Conservation (phyloP, 495 filamentous ascomycete species). For the Lasiosphaeriaceae sp. region DNA sequence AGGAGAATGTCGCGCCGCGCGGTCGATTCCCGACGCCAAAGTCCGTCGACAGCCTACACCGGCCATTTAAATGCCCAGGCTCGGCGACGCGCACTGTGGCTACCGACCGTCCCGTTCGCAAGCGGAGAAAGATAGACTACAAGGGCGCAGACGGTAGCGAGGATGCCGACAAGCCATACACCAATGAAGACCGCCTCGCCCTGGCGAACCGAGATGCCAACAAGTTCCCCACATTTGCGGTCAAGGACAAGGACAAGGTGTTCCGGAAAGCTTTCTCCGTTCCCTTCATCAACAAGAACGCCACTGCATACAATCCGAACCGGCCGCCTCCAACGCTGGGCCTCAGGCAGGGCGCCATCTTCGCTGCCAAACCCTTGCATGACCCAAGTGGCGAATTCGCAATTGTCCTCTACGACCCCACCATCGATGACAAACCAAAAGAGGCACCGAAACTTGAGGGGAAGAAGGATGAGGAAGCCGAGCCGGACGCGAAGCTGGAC, state of each 20-base stretch:
- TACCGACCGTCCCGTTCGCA: conserved; percentile 80
- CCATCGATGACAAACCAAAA: conserved; percentile 76
- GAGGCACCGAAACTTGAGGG: conserved; percentile 48
- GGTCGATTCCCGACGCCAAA: conserved; percentile 41
- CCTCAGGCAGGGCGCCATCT: conserved; percentile 75
- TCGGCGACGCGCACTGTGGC: conserved; percentile 64
- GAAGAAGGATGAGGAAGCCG: conserved; percentile 47
- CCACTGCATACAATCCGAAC: conserved; percentile 65
- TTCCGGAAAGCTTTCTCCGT: conserved; percentile 83
- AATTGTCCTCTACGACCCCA: conserved; percentile 95
- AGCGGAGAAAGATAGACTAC: conserved; percentile 88
- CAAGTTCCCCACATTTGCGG: conserved; percentile 82
- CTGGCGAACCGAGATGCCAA: conserved; percentile 86
- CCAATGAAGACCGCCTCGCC: conserved; percentile 82
- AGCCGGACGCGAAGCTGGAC: conserved; percentile 58
- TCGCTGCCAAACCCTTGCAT: conserved; percentile 87
- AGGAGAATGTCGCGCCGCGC: conserved; percentile 22
- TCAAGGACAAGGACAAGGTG: conserved; percentile 77
- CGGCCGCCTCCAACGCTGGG: conserved; percentile 83
- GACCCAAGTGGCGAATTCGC: conserved; percentile 95
- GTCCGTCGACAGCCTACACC: conserved; percentile 65
- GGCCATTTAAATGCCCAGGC: conserved; percentile 92
- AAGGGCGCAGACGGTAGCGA: conserved; percentile 70
- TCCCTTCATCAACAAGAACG: conserved; percentile 78
- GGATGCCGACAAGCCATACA: conserved; percentile 76